Base-by-base conservation (phyloP, 768 basidiomycete genomes). In the Pisolithus microcarpus region DNA sequence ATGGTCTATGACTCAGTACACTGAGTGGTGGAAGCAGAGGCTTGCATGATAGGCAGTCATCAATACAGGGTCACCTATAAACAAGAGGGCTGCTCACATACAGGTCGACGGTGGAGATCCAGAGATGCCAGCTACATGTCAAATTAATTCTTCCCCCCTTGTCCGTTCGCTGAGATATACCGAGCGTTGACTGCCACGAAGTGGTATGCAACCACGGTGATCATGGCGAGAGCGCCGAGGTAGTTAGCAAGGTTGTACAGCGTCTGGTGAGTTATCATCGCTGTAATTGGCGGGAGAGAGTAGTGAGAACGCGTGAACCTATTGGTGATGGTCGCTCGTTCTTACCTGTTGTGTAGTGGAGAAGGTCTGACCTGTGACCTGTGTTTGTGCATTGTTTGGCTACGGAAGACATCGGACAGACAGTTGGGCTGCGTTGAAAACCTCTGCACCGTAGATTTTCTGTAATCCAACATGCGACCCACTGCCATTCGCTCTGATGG, bases 131-230 rank as follows among this genome's bases (percentile, higher is more conserved):
- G 15, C 43, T 42, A 16, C 23, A 19, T 34, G 15, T 30, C 44
- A 37, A n/a, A 47, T 26, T 24, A 38, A 34, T 40, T n/a, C 50
- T 54, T 54, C 38, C 56, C 56, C 53, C 2, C 11, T 59, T 64
- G n/a, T 43, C 59, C 49, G 43, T 62, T 54, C 54, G 55, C 52
- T 66, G 65, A 63, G 63, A 77, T 54, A 54, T 74, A 61, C 19
- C 77, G 76, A 38, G 82, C 80, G 60, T 94, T 94, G 54, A 95
- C 90, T 31, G 89, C 85, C 46, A 97, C 73, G 60, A 95, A 80
- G 71, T 97, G 94, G 69, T 94, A 96, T 43, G 81, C 79, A 49
- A 97, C 84, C 50, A 93, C 85, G 5, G 87, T 83, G 57, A 91
- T 61, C 85, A 97, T 91, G 26, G 94, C 88, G 48, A 89, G 73